Evolutionary conservation across 2,329 filamentous ascomycete genomes (phyloP), one percentile per base, ranked within the genome.

Genomic region (Plenodomus biglobosus): DNA sequence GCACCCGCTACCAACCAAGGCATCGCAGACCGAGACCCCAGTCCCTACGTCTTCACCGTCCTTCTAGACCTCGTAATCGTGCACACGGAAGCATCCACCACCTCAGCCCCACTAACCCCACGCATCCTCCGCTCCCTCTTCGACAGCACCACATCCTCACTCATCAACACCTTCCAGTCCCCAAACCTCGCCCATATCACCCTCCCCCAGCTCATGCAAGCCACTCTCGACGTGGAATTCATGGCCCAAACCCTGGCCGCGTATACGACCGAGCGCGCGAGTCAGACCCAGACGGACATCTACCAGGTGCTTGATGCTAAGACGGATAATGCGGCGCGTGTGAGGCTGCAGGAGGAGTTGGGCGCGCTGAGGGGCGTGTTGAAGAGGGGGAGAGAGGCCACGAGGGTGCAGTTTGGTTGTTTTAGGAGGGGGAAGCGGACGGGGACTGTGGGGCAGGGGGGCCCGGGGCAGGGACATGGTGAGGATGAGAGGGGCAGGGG

Each of bases 161-260:
- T 97, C n/a, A 84, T 96, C 15, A 82, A 86, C 21, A 86, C 90
- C 0, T 96, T 97, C 78, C 46, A 49, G 18, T 60, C 58, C 0
- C 42, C 54, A 3, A 78, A 81, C 70, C 84, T 75, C 0, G 71
- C 78, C 3, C 78, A 78, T 17, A 97, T 94, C 73, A 81, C 85
- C 1, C 84, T 99, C 0, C 79, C 87, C 4, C 86, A 88, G 6
- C 82, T 99, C 42, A 95, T 97, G 86, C 95, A 99, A 74, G 95
- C 95, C 1, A 99, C 94, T 0, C 83, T 99, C 1, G 94, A 99
- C 66, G 92, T 96, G 1, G 94, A 99, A 73, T 97, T 99, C 67
- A 86, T 97, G 48, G 90, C 92, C 1, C 94, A 99, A 76, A 96
- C 92, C 4, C 80, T 99, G 27, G 88, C 84, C 52, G 86, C 92